Percentiles rank a stretch among this genome's conserved stretches.
Conservation (phyloP, 306 rosid genomes). For the Lathyrus tuberosus region DNA sequence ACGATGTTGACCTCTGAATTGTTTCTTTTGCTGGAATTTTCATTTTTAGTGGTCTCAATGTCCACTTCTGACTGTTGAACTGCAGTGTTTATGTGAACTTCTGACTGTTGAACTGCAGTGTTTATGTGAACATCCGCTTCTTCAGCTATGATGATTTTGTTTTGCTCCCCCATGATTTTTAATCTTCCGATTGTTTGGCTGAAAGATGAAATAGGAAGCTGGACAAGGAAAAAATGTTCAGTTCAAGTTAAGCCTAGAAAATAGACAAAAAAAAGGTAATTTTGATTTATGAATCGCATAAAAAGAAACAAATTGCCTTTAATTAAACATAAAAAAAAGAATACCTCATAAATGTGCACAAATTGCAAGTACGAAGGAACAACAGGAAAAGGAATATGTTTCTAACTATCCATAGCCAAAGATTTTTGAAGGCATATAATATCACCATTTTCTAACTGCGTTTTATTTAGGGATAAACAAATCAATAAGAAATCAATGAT, state of each 20-base stretch:
- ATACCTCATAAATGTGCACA: neutral
- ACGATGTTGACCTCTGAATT: neutral
- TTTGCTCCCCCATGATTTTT: neutral
- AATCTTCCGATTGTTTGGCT: neutral
- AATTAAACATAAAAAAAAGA: no score
- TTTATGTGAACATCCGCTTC: no score
- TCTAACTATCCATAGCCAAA: neutral
- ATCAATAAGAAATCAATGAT: neutral
- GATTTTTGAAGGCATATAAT: slow-evolving; percentile 7
- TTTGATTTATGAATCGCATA: neutral
- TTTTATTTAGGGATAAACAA: neutral
- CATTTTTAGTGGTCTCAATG: neutral
- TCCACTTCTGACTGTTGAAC: neutral
- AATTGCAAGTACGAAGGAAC: neutral
- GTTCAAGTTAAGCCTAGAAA: neutral
- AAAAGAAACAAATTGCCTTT: no score
- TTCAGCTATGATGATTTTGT: neutral
- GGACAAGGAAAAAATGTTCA: neutral
- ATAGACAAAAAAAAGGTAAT: neutral
- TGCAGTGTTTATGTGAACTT: neutral
- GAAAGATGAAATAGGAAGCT: neutral
- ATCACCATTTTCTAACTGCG: neutral
- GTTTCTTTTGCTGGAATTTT: neutral
- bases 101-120: no score
- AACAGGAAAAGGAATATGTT: neutral